Evolutionary conservation across 2,329 filamentous ascomycete genomes (phyloP).

Genomic region (Ophiostoma australiae): DNA sequence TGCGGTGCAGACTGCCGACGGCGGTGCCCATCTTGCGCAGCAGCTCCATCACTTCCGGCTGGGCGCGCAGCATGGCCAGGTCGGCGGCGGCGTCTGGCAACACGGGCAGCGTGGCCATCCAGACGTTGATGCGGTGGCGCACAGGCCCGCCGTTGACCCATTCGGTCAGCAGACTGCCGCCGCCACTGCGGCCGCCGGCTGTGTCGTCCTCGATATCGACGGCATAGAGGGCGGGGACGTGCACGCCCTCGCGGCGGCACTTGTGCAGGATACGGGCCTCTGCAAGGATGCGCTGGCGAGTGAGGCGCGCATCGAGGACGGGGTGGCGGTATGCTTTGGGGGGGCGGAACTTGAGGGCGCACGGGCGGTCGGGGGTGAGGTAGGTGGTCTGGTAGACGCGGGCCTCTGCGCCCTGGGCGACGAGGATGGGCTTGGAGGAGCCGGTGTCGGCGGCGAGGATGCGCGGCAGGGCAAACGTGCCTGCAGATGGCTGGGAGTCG

Average conservation of each 20-base stretch:
- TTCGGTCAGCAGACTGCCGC: slow-evolving; percentile 63
- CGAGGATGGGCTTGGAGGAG: slow-evolving; percentile 55
- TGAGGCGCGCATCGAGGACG: slow-evolving; percentile 79
- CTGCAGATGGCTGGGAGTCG: slow-evolving; percentile 19
- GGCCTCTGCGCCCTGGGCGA: slow-evolving; percentile 93
- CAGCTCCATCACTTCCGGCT: slow-evolving; percentile 49
- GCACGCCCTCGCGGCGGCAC: slow-evolving; percentile 71
- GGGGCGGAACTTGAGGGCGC: slow-evolving; percentile 86
- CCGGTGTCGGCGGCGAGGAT: slow-evolving; percentile 53
- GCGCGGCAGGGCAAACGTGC: slow-evolving; percentile 37
- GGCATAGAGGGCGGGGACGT: slow-evolving; percentile 76
- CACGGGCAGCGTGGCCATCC: slow-evolving; percentile 51
- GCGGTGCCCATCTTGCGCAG: slow-evolving; percentile 66
- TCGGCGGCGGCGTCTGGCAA: slow-evolving; percentile 29
- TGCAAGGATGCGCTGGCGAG: slow-evolving; percentile 77
- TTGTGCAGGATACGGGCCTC: slow-evolving; percentile 82
- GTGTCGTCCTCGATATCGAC: slow-evolving; percentile 56
- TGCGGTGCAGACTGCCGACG: slow-evolving; percentile 70
- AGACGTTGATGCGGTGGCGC: slow-evolving; percentile 62
- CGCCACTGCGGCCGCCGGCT: slow-evolving; percentile 43
- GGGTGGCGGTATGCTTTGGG: slow-evolving; percentile 90
- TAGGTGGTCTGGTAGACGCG: slow-evolving; percentile 85
- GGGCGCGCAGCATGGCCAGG: slow-evolving; percentile 30
- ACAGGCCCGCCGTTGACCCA: slow-evolving; percentile 75
- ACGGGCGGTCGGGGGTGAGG: slow-evolving; percentile 61